A percentile compares a stretch with the other conserved stretches of the same genome.
These are phyloP conservation scores for Leccinum olivaceopallidum DNA, from an alignment of 768 basidiomycete species.

Conservation along the genomic window DNA sequence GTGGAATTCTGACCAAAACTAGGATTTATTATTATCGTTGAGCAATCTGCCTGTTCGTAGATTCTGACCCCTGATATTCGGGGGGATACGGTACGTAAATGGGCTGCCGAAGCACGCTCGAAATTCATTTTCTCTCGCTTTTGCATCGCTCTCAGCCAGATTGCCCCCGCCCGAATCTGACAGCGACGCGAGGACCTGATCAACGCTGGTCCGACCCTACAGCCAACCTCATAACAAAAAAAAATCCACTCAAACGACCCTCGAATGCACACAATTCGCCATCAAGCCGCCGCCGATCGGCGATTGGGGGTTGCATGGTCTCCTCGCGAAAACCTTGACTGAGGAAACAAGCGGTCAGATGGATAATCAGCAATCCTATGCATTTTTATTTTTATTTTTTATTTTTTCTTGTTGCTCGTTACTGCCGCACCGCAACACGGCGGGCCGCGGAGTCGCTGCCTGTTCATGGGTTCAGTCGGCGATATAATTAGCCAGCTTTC, in stretches of 20 bases:
- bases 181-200: conserved; percentile 15
- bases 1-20: conserved; percentile 59
- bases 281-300: conserved; percentile 27
- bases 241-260: conserved; percentile 4
- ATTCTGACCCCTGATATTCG: conserved; percentile 58
- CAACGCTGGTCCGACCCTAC: conserved; percentile 8
- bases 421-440: conserved; percentile 2
- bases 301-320: conserved; percentile 31
- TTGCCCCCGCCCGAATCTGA: conserved; percentile 19
- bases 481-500: conserved; percentile 31
- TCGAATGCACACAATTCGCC: conserved; percentile 6
- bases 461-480: conserved; percentile 30
- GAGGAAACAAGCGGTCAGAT: conserved; percentile 1
- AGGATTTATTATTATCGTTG: conserved; percentile 59
- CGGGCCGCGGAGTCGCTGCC: conserved; percentile 31
- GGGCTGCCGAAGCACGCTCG: conserved; percentile 28
- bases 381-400: background rate
- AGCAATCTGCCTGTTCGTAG: conserved; percentile 50
- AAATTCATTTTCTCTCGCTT: conserved; percentile 37
- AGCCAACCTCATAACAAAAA: background rate
- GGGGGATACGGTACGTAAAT: conserved; percentile 65
- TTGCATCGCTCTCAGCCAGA: conserved; percentile 26
- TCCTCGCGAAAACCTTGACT: conserved; percentile 22
- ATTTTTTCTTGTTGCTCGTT: conserved; percentile 1
- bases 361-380: conserved; percentile 6